Base-by-base conservation (phyloP, 2,329 filamentous ascomycete genomes). In the Alternaria gaisen region DNA sequence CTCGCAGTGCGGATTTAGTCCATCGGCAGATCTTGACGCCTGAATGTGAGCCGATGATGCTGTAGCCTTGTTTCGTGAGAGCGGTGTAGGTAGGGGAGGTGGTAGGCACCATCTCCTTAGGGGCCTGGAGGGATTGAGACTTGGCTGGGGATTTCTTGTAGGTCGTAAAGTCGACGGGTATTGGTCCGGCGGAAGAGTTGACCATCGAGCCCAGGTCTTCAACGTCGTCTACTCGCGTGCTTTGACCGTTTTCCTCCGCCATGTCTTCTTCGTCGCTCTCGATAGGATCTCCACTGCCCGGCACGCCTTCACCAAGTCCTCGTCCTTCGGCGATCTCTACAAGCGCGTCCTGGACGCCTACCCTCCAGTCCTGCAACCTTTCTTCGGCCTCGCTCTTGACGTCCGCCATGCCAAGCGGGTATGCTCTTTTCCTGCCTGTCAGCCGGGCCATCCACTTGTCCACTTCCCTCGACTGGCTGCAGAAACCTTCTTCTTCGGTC, bases 401-500 rank as follows among this genome's bases (percentile, higher is more conserved):
- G 78, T 98, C 93, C 3, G 91, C 93, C 84, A 94, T 90, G 5
- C 95, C 95, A 7, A 98, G 83, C 0, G 94, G 94, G 71, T 91
- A 98, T 1, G 93, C 94, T 74, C 94, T 86, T 80, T 94, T 97
- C 63, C 90, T 87, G 2, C 87, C 90, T 0, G 94, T 97, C 72
- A 99, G 81, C 75, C 93, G 96, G n/a, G 94, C 93, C 91, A 99
- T 92, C 94, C 95, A 98, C 76, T 89, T 93, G 76, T 99, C 94
- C 3, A 96, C 84, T 68, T 97, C 90, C 72, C 90, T 91, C 1
- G 94, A 94, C 76, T 98, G 94, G 64, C 92, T 93, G 76, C 94
- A 97, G 80, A 94, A 99, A 0, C 94, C 94, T 69, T 95, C 91
- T 60, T 90, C 87, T 79, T 97, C 93, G 0, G 90, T 92, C 1